Evolutionary conservation across 805 yeast species (phyloP).

Genomic region (Candida michaelii): DNA sequence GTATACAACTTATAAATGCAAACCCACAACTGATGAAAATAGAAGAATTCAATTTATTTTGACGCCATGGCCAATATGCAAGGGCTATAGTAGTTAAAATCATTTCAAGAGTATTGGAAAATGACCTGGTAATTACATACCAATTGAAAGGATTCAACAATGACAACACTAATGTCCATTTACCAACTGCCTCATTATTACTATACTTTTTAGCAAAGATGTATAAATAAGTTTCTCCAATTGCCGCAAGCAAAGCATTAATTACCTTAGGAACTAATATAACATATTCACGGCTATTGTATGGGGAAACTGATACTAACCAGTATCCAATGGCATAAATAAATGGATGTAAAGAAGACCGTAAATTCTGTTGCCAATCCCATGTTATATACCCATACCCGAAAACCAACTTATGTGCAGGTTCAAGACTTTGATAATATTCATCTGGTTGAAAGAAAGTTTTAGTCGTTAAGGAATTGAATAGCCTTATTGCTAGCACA

Average conservation of each 20-base stretch:
- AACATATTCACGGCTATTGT: conserved; percentile 33
- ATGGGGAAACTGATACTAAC: conserved; percentile 25
- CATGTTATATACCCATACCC: conserved; percentile 87
- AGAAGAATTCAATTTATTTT: conserved; percentile 1
- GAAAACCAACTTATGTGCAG: conserved; percentile 74
- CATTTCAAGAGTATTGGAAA: conserved; percentile 82
- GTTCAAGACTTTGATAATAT: conserved; percentile 88
- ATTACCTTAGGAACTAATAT: conserved; percentile 59
- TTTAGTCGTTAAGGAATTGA: conserved; percentile 60
- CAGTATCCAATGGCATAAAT: conserved; percentile 52
- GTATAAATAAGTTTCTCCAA: conserved; percentile 65
- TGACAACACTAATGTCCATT: conserved; percentile 48
- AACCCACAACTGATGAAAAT: conserved; percentile 39
- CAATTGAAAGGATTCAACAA: conserved; percentile 76
- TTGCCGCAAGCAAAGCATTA: conserved; percentile 68
- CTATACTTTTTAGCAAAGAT: conserved; percentile 43
- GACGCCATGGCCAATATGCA: conserved; percentile 68
- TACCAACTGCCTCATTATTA: conserved; percentile 34
- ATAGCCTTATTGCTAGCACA: conserved; percentile 20
- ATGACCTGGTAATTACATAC: conserved; percentile 77
- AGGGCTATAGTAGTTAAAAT: conserved; percentile 65
- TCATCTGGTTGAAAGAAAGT: conserved; percentile 98
- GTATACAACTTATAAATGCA: conserved; percentile 63
- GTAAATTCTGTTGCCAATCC: conserved; percentile 83
- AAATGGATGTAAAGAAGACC: conserved; percentile 81